Base-by-base conservation (phyloP, 2,329 filamentous ascomycete species). In the Aspergillus costaricaensis region DNA sequence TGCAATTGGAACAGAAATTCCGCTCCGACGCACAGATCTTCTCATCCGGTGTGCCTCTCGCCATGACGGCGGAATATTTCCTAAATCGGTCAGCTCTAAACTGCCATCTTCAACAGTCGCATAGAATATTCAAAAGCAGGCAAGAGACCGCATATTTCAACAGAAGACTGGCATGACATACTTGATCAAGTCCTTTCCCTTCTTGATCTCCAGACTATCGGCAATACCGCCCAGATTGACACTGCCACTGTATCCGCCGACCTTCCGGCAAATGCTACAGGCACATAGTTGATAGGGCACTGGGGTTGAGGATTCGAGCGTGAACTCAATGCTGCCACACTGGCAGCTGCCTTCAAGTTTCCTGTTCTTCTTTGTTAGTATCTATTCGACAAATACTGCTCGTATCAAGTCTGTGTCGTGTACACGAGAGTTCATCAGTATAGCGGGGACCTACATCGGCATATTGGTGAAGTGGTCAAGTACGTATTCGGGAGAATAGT, bases 241-340 rank as follows among this genome's bases (percentile, higher is more conserved):
- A 51, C 72, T 72, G n/a, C 80, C 79, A 25, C 70, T 70, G 61
- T 80, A 77, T 14, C 80, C 80, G 12, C 77, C 77, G 30, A 79
- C 72, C 68, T 82, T 82, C 52, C 80, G 79, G 59, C 80, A 82
- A 64, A 82, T 82, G 61, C 78, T 78, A 66, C 80, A 82, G 38
- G 78, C 78, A 58, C 80, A 82, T 30, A 82, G 71, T 65, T 82
- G 79, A 60, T 81, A 82, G 0, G 80, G 80, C 0, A 81, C 78
- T 0, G 80, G 80, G 0, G 80, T 82, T 36, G 78, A 72, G 2
- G 79, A 81, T 55, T 81, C 65, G 7, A 82, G 69, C 4, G 72
- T 74, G 63, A 82, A 82, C 69, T 80, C 74, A n/a, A 82, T 70
- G 39, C 72, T 70, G 55, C 80, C 80, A 64, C 79, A 82, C 66